Percentiles rank a stretch among this genome's conserved stretches.
phyloP scores from a whole-genome alignment of 129 eudicot species.

The Oenanthe sinensis region DNA sequence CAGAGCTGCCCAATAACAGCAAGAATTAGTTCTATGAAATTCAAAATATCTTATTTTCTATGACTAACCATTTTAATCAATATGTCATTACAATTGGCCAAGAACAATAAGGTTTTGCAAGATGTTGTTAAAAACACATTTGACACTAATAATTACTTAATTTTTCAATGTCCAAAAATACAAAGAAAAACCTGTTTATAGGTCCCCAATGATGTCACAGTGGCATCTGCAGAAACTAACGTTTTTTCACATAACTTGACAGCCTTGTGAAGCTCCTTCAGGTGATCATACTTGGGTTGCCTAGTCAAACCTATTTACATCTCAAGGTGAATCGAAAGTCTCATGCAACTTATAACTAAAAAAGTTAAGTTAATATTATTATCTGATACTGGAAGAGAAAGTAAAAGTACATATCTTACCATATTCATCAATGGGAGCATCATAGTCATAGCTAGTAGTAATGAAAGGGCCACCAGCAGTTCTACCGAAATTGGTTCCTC shows the following conservation, averaged over 20 bases:
- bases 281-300: constrained; percentile 76
- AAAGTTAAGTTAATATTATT: background rate
- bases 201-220: constrained; percentile 48
- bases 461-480: constrained; percentile 99
- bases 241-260: constrained; percentile 64
- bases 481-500: constrained; percentile 96
- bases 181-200: constrained; percentile 52
- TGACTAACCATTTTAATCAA: background rate
- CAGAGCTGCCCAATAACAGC: background rate
- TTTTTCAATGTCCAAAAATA: background rate
- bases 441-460: constrained; percentile 98
- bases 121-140: background rate
- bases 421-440: constrained; percentile 98
- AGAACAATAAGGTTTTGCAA: background rate
- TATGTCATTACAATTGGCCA: background rate
- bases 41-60: background rate
- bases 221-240: constrained; percentile 56
- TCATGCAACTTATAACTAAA: background rate
- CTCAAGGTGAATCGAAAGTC: background rate
- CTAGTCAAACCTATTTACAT: constrained; percentile 50
- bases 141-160: background rate
- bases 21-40: background rate
- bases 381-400: background rate
- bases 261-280: constrained; percentile 69
- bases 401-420: constrained; percentile 30